Evolutionary conservation across 2,329 filamentous ascomycete genomes (phyloP).

Genomic region (Claviceps digitariae): DNA sequence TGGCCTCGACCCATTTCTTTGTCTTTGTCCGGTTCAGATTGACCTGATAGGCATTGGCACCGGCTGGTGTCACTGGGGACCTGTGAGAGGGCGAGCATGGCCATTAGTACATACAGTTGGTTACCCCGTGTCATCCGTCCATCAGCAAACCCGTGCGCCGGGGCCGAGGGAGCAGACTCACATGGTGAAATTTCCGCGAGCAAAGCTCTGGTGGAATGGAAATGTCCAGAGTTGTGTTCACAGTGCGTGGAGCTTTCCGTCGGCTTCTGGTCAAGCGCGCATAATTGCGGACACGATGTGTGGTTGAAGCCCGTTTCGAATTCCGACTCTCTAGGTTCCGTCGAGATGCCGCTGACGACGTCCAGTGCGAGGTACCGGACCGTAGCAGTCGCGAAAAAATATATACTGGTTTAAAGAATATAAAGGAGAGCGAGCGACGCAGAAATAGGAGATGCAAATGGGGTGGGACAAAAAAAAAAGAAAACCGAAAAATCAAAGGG

Average conservation of each 20-base stretch:
- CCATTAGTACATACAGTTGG: background rate
- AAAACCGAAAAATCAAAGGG: background rate
- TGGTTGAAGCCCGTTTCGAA: background rate
- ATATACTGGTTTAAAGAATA: background rate
- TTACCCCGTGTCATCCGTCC: background rate
- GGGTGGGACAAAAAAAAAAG: background rate
- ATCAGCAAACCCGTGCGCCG: background rate
- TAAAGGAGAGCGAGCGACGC: background rate
- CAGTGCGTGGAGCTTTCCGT: background rate
- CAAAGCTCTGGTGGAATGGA: slow-evolving; percentile 15
- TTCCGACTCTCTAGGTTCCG: background rate
- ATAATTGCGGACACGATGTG: background rate
- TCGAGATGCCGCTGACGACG: background rate
- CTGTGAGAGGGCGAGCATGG: slow-evolving; percentile 11
- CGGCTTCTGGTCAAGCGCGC: slow-evolving; percentile 3
- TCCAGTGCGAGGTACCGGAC: background rate
- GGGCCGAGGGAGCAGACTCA: slow-evolving; percentile 8
- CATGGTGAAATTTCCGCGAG: slow-evolving; percentile 15
- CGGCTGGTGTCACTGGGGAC: slow-evolving; percentile 19
- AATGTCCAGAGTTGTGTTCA: slow-evolving; percentile 15
- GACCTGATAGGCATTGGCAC: slow-evolving; percentile 48
- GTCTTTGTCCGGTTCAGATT: slow-evolving; percentile 86
- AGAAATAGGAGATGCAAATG: background rate
- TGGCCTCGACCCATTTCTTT: slow-evolving; percentile 89
- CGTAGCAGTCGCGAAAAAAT: background rate